Evolutionary conservation across 495 filamentous ascomycete species (phyloP).

Genomic region (Penicillium parvum): DNA sequence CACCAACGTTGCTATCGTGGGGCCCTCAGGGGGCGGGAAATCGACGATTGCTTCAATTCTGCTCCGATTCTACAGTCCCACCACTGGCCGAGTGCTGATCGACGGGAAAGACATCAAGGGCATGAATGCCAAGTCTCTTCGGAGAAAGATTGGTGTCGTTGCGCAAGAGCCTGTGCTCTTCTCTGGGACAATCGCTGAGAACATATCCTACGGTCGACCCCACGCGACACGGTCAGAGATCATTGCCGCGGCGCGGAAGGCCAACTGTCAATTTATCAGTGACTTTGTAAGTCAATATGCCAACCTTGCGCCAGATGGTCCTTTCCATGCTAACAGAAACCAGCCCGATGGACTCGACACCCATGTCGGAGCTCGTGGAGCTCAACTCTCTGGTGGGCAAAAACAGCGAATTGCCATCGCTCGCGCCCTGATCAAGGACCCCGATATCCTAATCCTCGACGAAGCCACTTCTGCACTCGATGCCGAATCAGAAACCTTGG

Average conservation of each 20-base stretch:
- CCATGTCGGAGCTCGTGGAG: constrained; percentile 84
- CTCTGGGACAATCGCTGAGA: constrained; percentile 92
- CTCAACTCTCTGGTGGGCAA: constrained; percentile 92
- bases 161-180: constrained; percentile 95
- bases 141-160: constrained; percentile 90
- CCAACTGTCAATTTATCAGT: constrained; percentile 95
- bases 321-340: constrained; percentile 10
- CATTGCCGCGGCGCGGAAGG: constrained; percentile 78
- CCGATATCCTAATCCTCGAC: constrained; percentile 93
- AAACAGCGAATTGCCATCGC: constrained; percentile 98
- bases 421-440: constrained; percentile 87
- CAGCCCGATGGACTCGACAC: constrained; percentile 91
- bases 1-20: constrained; percentile 92
- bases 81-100: constrained; percentile 71
- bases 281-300: constrained; percentile 80
- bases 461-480: constrained; percentile 93
- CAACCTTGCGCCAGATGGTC: not conserved
- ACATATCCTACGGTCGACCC: constrained; percentile 91
- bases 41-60: constrained; percentile 87
- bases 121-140: constrained; percentile 93
- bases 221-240: constrained; percentile 75
- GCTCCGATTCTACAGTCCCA: constrained; percentile 86
- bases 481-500: constrained; percentile 94
- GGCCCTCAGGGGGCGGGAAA: constrained; percentile 91
- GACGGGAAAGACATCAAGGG: constrained; percentile 75